These are phyloP conservation scores for Dactylonectria estremocensis DNA, from an alignment of 2,329 filamentous ascomycete species.

Conservation along the genomic window DNA sequence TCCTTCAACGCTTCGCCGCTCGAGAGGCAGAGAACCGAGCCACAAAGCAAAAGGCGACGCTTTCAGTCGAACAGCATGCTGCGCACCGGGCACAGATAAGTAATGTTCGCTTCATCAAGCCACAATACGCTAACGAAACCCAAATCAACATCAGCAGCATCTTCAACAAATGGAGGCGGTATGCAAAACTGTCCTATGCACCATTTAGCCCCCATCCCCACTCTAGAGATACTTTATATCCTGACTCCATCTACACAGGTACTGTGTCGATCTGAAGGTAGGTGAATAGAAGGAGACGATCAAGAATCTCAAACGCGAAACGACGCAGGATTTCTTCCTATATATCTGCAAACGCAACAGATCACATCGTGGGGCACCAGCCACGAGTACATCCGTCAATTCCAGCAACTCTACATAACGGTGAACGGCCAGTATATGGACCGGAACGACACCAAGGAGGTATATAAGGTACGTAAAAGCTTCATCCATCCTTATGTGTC, in stretches of 20 bases:
- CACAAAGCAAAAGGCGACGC: constrained; percentile 30
- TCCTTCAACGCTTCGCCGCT: constrained; percentile 29
- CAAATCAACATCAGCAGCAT: constrained; percentile 44
- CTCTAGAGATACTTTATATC: too few relatives aligned
- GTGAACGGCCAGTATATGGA: constrained; percentile 34
- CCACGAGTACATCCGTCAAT: too few relatives aligned
- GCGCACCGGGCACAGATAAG: constrained; percentile 35
- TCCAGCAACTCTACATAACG: too few relatives aligned
- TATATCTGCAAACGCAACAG: too few relatives aligned
- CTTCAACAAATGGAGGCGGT: constrained; percentile 44
- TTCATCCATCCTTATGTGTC: not conserved
- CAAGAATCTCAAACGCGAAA: too few relatives aligned
- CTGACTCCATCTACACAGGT: too few relatives aligned
- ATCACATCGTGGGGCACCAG: too few relatives aligned
- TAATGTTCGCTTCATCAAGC: constrained; percentile 40
- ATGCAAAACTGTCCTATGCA: too few relatives aligned
- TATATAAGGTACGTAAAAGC: constrained; percentile 3
- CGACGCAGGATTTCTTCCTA: too few relatives aligned
- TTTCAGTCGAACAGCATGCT: constrained; percentile 41
- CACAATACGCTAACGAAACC: constrained; percentile 37
- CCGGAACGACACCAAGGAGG: constrained; percentile 5
- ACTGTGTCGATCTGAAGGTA: too few relatives aligned
- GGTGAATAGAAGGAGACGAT: too few relatives aligned
- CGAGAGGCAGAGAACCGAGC: constrained; percentile 27
- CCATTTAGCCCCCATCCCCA: too few relatives aligned